Evolutionary conservation across 2,329 filamentous ascomycete genomes (phyloP), one percentile per base, ranked within the genome.

Genomic region (Claviceps paspali): DNA sequence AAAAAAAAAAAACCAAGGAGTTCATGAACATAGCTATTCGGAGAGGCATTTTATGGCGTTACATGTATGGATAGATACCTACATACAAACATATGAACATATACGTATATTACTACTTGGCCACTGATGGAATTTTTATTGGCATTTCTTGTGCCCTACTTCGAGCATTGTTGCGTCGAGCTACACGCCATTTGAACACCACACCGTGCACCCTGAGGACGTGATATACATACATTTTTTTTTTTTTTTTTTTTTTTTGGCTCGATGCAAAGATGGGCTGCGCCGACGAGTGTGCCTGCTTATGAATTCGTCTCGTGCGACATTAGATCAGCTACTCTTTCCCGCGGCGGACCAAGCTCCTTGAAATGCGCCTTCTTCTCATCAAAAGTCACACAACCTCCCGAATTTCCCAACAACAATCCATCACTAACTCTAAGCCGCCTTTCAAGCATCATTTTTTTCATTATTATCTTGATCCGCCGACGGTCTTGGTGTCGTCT

Each of bases 11-110:
- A n/a, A n/a, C n/a, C n/a, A n/a, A 24, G 17, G 17, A 7, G 15
- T 33, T 34, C 6, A 18, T 11, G 36, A 18, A 23, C 9, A 18
- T 17, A 19, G n/a, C 4, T 33, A 8, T 34, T 36, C 26, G 17
- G 21, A 34, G 21, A 21, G 30, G 35, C 30, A 40, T 40, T 36
- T 19, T n/a, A 17, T 17, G 36, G 39, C 36, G 36, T 38, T 41
- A n/a, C 17, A 19, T 33, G 34, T 21, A 22, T 36, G 9, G 17
- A 33, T n/a, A 21, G 18, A n/a, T 23, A 26, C 17, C 11, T 11
- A 26, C 17, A 19, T 11, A 21, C n/a, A 30, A 6, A 30, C 6
- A 12, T 30, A 19, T 30, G 6, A 12, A 18, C 15, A 8, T 7
- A 18, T 29, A 14, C 28, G 5, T 22, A 29, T 18, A 18, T 29